Evolutionary conservation across 352 stramenopile genomes (phyloP).

Genomic region (Thraustotheca clavata): DNA sequence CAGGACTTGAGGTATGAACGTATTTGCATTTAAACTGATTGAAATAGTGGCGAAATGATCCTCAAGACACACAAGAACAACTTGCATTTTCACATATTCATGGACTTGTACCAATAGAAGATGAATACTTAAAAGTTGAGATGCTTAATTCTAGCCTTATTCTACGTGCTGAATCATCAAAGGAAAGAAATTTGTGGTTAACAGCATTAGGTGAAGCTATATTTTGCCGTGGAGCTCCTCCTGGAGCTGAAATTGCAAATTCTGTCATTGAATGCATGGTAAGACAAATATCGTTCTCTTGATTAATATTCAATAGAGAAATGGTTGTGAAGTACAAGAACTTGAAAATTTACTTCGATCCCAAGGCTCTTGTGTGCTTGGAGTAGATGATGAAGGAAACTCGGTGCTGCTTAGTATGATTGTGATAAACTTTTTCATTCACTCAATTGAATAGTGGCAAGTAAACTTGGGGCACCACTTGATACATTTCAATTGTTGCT

Average conservation of each 20-base stretch:
- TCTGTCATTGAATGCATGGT: constrained; percentile 8
- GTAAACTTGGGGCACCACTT: constrained; percentile 27
- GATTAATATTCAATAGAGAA: background rate
- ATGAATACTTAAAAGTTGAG: background rate
- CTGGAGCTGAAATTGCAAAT: background rate
- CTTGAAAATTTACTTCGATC: background rate
- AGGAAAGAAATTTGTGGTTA: constrained; percentile 6
- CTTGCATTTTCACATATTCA: background rate
- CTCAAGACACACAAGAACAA: background rate
- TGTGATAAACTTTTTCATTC: background rate
- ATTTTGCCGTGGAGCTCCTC: constrained; percentile 9
- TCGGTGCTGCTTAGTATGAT: constrained; percentile 36
- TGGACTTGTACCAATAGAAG: background rate
- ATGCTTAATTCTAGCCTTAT: background rate
- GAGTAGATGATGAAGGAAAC: constrained; percentile 35
- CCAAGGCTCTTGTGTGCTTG: background rate
- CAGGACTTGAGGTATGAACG: constrained; percentile 5
- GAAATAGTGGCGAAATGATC: background rate
- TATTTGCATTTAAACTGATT: too few species aligned
- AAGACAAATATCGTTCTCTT: background rate
- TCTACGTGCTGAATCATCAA: background rate
- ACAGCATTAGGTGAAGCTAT: constrained; percentile 8
- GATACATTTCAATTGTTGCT: constrained; percentile 29
- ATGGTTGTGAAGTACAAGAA: background rate
- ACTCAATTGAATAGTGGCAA: constrained; percentile 10